Percentiles rank a stretch among this genome's conserved stretches.
Evolutionary conservation across 176 grass and related monocot genomes (phyloP).

Genomic region (Melocanna baccifera): DNA sequence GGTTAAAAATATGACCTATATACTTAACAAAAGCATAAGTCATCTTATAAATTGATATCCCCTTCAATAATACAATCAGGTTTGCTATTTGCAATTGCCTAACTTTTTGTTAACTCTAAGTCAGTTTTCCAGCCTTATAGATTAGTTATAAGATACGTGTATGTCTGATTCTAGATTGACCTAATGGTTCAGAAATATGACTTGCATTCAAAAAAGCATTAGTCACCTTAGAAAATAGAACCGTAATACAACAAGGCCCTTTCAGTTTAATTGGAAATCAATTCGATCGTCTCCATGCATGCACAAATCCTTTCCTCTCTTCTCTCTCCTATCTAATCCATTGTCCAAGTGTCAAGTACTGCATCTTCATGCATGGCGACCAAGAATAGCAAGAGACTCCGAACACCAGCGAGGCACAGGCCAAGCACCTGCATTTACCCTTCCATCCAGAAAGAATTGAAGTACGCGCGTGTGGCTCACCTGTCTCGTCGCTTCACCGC

Average conservation of each 20-base stretch:
- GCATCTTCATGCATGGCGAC: neutral
- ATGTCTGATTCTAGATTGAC: neutral
- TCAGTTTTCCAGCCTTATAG: neutral
- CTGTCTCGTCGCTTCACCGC: slow-evolving; percentile 38
- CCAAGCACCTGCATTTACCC: neutral
- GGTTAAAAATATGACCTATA: too few relatives aligned
- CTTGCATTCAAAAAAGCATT: neutral
- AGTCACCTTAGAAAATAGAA: neutral
- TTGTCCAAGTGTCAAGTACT: neutral
- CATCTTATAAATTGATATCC: too few relatives aligned
- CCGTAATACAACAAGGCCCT: neutral
- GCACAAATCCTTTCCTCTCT: neutral
- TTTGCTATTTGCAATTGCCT: too few relatives aligned
- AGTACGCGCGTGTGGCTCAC: slow-evolving; percentile 24
- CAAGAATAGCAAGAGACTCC: slow-evolving; percentile 6
- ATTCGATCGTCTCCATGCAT: neutral
- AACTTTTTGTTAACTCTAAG: too few relatives aligned
- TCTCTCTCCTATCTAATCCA: neutral
- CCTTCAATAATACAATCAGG: too few relatives aligned
- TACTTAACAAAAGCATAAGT: too few relatives aligned
- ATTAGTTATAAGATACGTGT: neutral
- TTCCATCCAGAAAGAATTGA: neutral
- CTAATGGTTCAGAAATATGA: neutral
- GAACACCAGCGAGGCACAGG: neutral
- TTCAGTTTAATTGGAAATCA: neutral